Conservation (phyloP, 2,329 filamentous ascomycete genomes). For the Stemphylium lycopersici region DNA sequence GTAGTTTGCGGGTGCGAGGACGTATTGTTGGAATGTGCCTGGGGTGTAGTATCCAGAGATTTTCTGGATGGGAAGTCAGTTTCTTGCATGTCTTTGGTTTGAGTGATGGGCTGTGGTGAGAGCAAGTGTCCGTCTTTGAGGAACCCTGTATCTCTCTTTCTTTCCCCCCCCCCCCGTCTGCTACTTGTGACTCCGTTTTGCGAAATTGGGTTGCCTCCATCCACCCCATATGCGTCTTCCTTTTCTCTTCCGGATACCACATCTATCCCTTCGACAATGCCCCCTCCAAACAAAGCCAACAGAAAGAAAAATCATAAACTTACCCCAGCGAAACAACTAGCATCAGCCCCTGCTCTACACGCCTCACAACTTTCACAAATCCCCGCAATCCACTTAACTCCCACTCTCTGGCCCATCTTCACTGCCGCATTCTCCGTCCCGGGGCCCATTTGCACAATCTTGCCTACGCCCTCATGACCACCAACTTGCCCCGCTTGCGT, state of each 20-base stretch:
- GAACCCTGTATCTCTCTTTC: no score
- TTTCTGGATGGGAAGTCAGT: slow-evolving; percentile 33
- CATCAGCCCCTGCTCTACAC: slow-evolving; percentile 54
- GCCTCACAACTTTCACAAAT: slow-evolving; percentile 56
- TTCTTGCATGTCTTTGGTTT: no score
- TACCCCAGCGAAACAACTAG: slow-evolving; percentile 40
- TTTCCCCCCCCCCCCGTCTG: no score
- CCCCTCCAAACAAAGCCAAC: no score
- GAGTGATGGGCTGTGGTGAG: no score
- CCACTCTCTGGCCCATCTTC: slow-evolving; percentile 71
- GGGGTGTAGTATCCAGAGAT: slow-evolving; percentile 71
- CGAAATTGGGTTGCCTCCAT: no score
- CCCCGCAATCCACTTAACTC: slow-evolving; percentile 70
- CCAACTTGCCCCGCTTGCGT: slow-evolving; percentile 68
- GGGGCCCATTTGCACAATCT: slow-evolving; percentile 68
- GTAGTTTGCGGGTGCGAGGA: slow-evolving; percentile 67
- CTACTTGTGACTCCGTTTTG: no score
- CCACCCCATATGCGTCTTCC: no score
- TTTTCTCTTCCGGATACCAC: no score
- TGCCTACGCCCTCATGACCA: slow-evolving; percentile 72
- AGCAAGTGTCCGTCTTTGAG: no score
- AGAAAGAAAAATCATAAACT: slow-evolving; percentile 7
- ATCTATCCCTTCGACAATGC: no score
- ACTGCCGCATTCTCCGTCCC: slow-evolving; percentile 62
- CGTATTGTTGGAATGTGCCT: slow-evolving; percentile 76